Conservation (phyloP, 306 rosid species). For the Trifolium repens region DNA sequence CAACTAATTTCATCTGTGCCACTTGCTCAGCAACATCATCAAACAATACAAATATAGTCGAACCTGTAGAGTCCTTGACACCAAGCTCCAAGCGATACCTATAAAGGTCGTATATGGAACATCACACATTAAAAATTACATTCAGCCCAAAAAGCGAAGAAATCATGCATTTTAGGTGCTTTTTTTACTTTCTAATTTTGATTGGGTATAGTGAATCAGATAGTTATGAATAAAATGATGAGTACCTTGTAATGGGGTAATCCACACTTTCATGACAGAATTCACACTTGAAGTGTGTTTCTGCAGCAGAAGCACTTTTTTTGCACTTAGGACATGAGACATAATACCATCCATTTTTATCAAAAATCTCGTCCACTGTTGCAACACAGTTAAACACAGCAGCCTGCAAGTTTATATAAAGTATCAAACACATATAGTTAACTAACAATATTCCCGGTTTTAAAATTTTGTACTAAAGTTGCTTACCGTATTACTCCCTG, state of each 20-base stretch:
- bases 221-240: too few relatives aligned
- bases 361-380: not conserved
- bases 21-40: not conserved
- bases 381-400: not conserved
- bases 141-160: too few relatives aligned
- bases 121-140: not conserved
- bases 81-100: not conserved
- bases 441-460: too few relatives aligned
- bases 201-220: too few relatives aligned
- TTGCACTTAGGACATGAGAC: not conserved
- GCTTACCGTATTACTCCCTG: not conserved
- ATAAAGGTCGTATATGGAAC: not conserved
- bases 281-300: not conserved
- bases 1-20: not conserved
- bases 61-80: not conserved
- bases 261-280: not conserved
- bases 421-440: too few relatives aligned
- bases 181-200: too few relatives aligned
- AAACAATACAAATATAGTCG: not conserved
- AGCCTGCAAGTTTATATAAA: too few relatives aligned
- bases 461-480: too few relatives aligned
- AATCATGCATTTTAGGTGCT: too few relatives aligned
- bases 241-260: not conserved
- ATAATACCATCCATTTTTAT: not conserved
- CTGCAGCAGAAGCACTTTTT: not conserved